Base-by-base conservation (phyloP, 495 filamentous ascomycete species). In the Oleoguttula mirabilis region DNA sequence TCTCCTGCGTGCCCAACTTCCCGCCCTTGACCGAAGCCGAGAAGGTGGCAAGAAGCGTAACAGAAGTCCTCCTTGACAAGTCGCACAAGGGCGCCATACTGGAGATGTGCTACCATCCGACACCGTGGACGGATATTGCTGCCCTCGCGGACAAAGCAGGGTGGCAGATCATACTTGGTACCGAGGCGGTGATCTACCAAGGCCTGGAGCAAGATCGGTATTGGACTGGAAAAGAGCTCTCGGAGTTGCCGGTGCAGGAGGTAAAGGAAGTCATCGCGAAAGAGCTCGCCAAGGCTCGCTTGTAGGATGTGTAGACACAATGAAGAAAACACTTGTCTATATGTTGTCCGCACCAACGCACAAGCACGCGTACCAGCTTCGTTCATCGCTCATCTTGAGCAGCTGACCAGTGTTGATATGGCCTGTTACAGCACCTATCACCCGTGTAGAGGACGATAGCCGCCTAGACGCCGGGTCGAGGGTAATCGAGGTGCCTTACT, bases 101-200 rank as follows among this genome's bases (percentile, higher is more conserved):
- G 48, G 81, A 86, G 62, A 84, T 86, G 80, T 83, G 79, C 64
- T 84, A 86, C 56, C 79, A 83, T 54, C 80, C 80, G 1, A 61
- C 64, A 30, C 77, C 78, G 0, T 73, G 72, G 59, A 86, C 80
- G 0, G 68, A 68, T 47, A 72, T 84, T 39, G 75, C 68, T 4
- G 60, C 61, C 41, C 48, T 80, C 21, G 70, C 73, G 16, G 63
- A 70, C 39, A 58, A 58, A 2, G 64, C 65, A 12, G 76, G 79
- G 5, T 84, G 80, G 80, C 66, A 74, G 59, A 73, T 84, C 10
- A 76, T 84, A 36, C 52, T 75, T 16, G 80, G 80, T 0, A 78
- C 75, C 0, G 80, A 84, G 61, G 76, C 79, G 1, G 60, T 86
- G 62, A 77, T 83, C 55, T 82, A 75, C 68, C 81, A 86, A 60